Conservation (phyloP, 768 basidiomycete species). For the Chiua virens region DNA sequence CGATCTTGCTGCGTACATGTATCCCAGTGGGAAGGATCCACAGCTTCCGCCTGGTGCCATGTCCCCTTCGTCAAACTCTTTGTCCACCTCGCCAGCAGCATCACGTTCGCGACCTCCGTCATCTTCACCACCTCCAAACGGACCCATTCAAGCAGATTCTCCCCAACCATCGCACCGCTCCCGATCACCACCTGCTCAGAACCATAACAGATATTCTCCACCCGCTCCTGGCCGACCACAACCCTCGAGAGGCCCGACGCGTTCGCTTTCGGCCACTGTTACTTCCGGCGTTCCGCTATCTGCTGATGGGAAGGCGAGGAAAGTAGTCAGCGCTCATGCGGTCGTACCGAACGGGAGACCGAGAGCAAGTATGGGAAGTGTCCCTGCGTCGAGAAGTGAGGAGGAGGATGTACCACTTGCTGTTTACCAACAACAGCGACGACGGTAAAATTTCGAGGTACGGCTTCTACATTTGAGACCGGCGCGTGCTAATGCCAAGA, state of each 20-base stretch:
- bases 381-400: slow-evolving; percentile 40
- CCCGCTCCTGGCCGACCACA: slow-evolving; percentile 22
- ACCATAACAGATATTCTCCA: slow-evolving; percentile 38
- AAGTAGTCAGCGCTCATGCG: slow-evolving; percentile 67
- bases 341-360: slow-evolving; percentile 43
- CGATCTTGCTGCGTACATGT: slow-evolving; percentile 27
- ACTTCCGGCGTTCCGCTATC: slow-evolving; percentile 36
- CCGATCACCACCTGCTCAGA: slow-evolving; percentile 54
- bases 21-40: slow-evolving; percentile 31
- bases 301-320: slow-evolving; percentile 56
- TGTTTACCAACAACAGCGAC: slow-evolving; percentile 74
- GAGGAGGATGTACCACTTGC: slow-evolving; percentile 84
- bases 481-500: slow-evolving; percentile 5
- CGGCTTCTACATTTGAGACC: background rate
- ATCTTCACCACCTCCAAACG: slow-evolving; percentile 34
- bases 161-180: slow-evolving; percentile 40
- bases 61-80: slow-evolving; percentile 34
- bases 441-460: slow-evolving; percentile 37
- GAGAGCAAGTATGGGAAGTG: slow-evolving; percentile 39
- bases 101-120: slow-evolving; percentile 27
- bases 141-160: slow-evolving; percentile 15
- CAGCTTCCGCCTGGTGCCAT: slow-evolving; percentile 63
- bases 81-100: slow-evolving; percentile 23
- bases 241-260: slow-evolving; percentile 47
- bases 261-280: slow-evolving; percentile 73